Evolutionary conservation across 805 yeast genomes (phyloP), one percentile per base, ranked within the genome.

Genomic region (Candida dendrica): DNA sequence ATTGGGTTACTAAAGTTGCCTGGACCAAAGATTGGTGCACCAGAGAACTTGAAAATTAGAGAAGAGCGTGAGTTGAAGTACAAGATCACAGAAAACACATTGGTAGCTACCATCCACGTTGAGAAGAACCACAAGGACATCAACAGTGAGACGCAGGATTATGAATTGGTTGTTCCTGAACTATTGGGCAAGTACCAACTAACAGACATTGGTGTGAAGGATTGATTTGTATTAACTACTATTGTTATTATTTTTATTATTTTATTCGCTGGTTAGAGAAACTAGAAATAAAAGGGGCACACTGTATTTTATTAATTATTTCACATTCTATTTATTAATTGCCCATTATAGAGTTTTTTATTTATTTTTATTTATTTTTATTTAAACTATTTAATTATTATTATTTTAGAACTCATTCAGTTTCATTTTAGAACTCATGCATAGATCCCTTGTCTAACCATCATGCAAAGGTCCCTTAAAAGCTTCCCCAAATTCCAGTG

Each of bases 131-230:
- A 69, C 13, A 50, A 48, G 3, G 69, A 76, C 44, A 47, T 64
- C 1, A 58, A 65, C 3, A 77, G 84, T 24, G 61, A 68, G 24
- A 80, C 91, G 1, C 69, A 69, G 20, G 81, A 70, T 32, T 90
- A 87, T 60, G 84, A 82, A 52, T 59, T 87, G 36, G 64, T 81
- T 40, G 75, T 90, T 45, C 96, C 97, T 2, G 71, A 71, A 32
- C 63, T 79, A 40, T 51, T 56, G 14, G 53, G 52, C 1, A 45
- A 44, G 11, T 42, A 41, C 32, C 29, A 39, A 3, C 32, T 56
- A 34, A 34, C 46, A 24, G 40, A 50, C 31, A 46, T 48, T 33
- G 59, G 59, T 31, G 31, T 48, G 9, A 55, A 52, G n/a, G 17
- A 32, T 16, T 32, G 15, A 32, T 5, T 4, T 13, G 34, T 15